These are phyloP conservation scores for Pythium oligandrum DNA, from an alignment of 352 stramenopile species.

Conservation along the genomic window DNA sequence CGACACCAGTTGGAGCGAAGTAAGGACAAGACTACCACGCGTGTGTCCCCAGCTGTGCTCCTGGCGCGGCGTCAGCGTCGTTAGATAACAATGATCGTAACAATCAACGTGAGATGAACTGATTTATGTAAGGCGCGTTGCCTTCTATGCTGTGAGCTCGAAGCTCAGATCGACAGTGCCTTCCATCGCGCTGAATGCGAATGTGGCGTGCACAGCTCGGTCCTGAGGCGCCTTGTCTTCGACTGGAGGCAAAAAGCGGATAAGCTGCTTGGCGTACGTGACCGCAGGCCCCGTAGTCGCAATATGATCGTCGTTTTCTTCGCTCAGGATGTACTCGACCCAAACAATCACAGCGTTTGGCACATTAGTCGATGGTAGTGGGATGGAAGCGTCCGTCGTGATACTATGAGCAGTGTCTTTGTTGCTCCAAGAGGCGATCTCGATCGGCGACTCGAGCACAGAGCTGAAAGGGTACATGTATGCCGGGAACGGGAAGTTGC, in stretches of 20 bases:
- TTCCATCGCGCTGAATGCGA: slow-evolving; percentile 54
- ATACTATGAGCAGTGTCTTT: slow-evolving; percentile 35
- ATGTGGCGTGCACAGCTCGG: slow-evolving; percentile 20
- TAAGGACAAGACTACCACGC: slow-evolving; percentile 7
- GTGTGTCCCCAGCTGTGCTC: no score
- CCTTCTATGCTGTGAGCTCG: slow-evolving; percentile 8
- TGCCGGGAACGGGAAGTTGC: slow-evolving; percentile 74
- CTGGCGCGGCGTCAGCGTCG: no score
- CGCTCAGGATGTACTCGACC: slow-evolving; percentile 63
- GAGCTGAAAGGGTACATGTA: slow-evolving; percentile 75
- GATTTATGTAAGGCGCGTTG: background rate
- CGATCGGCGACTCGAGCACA: slow-evolving; percentile 25
- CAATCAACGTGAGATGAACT: no score
- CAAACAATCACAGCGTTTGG: slow-evolving; percentile 71
- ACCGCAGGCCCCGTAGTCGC: slow-evolving; percentile 51
- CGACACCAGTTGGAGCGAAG: slow-evolving; percentile 28
- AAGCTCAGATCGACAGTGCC: slow-evolving; percentile 55
- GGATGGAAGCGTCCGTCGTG: slow-evolving; percentile 10
- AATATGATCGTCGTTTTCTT: slow-evolving; percentile 25
- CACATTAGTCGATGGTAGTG: slow-evolving; percentile 7
- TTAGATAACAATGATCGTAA: no score
- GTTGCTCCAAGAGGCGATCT: slow-evolving; percentile 48
- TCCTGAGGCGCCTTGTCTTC: background rate
- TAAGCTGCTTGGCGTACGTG: slow-evolving; percentile 68
- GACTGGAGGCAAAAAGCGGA: slow-evolving; percentile 50